phyloP scores from a whole-genome alignment of 2,329 filamentous ascomycete species.

The Raffaelea ambrosiae region DNA sequence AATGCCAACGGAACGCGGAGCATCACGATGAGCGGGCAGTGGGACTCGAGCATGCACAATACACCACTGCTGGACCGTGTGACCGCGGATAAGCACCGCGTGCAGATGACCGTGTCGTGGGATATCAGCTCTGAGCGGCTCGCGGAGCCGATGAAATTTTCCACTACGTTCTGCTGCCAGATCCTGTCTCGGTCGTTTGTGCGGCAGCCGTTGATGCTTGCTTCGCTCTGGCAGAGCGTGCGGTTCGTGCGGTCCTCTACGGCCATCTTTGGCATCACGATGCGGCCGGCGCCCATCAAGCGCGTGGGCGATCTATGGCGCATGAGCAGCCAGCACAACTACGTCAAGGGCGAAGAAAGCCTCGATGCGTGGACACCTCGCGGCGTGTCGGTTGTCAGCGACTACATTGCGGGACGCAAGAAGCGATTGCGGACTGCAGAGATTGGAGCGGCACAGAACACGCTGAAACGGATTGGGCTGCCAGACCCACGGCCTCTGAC shows the following conservation, averaged over 20 bases:
- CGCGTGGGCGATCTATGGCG: slow-evolving; percentile 90
- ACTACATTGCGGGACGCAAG: slow-evolving; percentile 70
- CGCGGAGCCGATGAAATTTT: slow-evolving; percentile 81
- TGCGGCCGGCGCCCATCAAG: slow-evolving; percentile 85
- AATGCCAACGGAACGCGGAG: slow-evolving; percentile 87
- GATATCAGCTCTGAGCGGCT: slow-evolving; percentile 71
- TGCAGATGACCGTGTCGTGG: slow-evolving; percentile 83
- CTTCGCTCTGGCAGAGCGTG: slow-evolving; percentile 75
- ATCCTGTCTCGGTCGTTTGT: slow-evolving; percentile 78
- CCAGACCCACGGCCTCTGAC: slow-evolving; percentile 26
- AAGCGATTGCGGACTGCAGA: slow-evolving; percentile 68
- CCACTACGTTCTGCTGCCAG: slow-evolving; percentile 71
- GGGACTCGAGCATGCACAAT: slow-evolving; percentile 90
- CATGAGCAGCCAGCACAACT: slow-evolving; percentile 90
- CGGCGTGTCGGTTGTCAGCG: slow-evolving; percentile 82
- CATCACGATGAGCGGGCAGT: slow-evolving; percentile 81
- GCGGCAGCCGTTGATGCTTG: slow-evolving; percentile 78
- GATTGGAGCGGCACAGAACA: slow-evolving; percentile 64
- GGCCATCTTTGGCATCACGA: slow-evolving; percentile 75
- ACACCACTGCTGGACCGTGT: slow-evolving; percentile 90
- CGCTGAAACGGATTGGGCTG: slow-evolving; percentile 51
- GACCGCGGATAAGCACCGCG: slow-evolving; percentile 84
- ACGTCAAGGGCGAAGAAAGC: slow-evolving; percentile 90
- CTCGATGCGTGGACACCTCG: slow-evolving; percentile 79
- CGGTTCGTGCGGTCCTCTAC: slow-evolving; percentile 82